Percentiles rank a stretch among this genome's conserved stretches.
phyloP scores from a whole-genome alignment of 1,284 basidiomycete species.

The Baeospora myosura region DNA sequence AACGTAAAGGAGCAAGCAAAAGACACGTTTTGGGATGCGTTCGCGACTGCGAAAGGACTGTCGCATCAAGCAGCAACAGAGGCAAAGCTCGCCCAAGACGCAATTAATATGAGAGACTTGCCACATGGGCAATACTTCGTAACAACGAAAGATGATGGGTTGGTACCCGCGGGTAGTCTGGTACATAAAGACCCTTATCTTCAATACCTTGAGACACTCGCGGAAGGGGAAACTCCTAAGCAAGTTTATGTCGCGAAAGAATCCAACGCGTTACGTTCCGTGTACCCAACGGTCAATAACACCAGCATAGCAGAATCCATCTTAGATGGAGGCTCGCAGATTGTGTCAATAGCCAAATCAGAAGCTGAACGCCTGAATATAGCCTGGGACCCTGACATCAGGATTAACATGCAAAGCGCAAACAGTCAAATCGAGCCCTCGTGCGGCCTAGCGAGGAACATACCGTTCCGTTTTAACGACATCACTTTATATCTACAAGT shows the following conservation, averaged over 20 bases:
- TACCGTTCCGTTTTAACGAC: background rate
- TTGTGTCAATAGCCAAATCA: background rate
- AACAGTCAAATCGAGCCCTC: too few species aligned
- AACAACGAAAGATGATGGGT: background rate
- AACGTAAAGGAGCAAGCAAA: background rate
- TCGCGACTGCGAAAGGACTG: background rate
- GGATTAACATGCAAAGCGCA: too few species aligned
- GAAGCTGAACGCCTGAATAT: background rate
- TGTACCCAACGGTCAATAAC: background rate
- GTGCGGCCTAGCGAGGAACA: too few species aligned
- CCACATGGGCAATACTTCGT: background rate
- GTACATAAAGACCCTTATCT: too few species aligned
- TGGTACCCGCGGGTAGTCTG: too few species aligned
- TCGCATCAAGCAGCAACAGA: background rate
- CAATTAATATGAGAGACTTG: background rate
- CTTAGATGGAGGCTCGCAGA: background rate
- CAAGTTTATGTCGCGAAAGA: background rate
- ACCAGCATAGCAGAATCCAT: background rate
- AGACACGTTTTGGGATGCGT: background rate
- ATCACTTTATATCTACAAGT: conserved; percentile 13
- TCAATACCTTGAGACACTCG: too few species aligned
- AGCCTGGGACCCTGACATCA: background rate
- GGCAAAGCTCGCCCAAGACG: background rate
- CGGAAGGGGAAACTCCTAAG: too few species aligned
- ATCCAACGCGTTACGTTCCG: background rate